A percentile compares a stretch with the other conserved stretches of the same genome.
Evolutionary conservation across 495 filamentous ascomycete species (phyloP).

Genomic region (Aspergillus bertholletiae): DNA sequence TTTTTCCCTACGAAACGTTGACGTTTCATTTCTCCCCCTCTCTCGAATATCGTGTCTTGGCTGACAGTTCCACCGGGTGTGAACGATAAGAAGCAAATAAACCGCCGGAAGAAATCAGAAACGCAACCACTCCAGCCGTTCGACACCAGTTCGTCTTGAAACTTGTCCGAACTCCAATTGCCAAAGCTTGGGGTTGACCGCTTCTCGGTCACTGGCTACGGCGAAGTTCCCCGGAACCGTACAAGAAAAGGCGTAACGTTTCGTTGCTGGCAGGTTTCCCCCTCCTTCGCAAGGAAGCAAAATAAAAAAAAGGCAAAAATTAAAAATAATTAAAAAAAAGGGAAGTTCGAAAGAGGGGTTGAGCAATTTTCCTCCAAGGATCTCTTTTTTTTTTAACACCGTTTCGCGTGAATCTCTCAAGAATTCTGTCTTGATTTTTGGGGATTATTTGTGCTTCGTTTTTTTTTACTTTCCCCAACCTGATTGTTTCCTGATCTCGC

Average conservation of each 20-base stretch:
- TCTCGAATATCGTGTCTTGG: neutral
- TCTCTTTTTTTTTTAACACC: constrained; percentile 5
- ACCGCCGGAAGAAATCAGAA: neutral
- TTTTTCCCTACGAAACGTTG: neutral
- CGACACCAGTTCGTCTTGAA: too few relatives aligned
- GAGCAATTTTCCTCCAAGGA: neutral
- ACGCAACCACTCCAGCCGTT: too few relatives aligned
- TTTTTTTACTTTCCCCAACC: too few relatives aligned
- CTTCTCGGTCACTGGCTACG: neutral
- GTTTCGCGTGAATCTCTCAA: neutral
- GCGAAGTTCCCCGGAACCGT: constrained; percentile 14
- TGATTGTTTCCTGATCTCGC: constrained; percentile 1
- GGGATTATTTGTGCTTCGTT: too few relatives aligned
- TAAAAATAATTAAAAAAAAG: neutral
- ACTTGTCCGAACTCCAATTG: neutral
- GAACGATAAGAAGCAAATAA: neutral
- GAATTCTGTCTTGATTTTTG: constrained; percentile 1
- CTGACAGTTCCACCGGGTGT: neutral
- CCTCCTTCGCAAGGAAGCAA: neutral
- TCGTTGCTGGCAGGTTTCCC: neutral
- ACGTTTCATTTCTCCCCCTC: neutral
- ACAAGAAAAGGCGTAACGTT: neutral
- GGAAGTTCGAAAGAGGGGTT: constrained; percentile 9
- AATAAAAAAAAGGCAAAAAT: neutral
- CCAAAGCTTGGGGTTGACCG: neutral